Percentiles rank a stretch among this genome's conserved stretches.
These are phyloP conservation scores for Pythium insidiosum DNA, from an alignment of 352 stramenopile species.

Conservation along the genomic window DNA sequence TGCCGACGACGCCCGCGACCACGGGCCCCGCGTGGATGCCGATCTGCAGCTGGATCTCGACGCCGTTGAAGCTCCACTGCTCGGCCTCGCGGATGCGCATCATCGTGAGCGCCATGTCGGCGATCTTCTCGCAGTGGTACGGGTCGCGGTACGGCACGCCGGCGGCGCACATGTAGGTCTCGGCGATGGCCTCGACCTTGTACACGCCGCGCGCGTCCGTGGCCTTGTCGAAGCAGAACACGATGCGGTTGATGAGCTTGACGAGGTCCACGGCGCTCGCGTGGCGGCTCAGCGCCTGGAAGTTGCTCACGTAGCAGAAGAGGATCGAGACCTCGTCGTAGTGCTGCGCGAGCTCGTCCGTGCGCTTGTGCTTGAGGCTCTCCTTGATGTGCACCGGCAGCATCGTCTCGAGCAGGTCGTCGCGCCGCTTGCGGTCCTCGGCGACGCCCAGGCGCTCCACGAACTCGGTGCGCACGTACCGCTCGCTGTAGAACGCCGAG, in stretches of 20 bases:
- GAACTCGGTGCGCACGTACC: constrained; percentile 58
- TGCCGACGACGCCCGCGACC: constrained; percentile 76
- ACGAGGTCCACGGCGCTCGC: constrained; percentile 70
- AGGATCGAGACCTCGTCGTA: constrained; percentile 79
- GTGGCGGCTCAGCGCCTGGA: constrained; percentile 55
- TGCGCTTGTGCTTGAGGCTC: constrained; percentile 61
- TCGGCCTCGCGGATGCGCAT: constrained; percentile 65
- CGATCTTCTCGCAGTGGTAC: constrained; percentile 65
- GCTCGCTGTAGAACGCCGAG: constrained; percentile 54
- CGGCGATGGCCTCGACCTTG: constrained; percentile 84
- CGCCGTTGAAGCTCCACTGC: constrained; percentile 57
- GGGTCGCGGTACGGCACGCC: constrained; percentile 53
- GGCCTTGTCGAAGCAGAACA: constrained; percentile 79
- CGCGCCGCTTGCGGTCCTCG: constrained; percentile 58
- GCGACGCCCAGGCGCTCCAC: constrained; percentile 46
- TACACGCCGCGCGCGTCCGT: constrained; percentile 65
- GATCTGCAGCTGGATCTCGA: constrained; percentile 76
- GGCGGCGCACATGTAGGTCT: constrained; percentile 80
- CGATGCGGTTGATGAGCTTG: constrained; percentile 81
- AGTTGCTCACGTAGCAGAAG: constrained; percentile 81
- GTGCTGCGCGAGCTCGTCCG: constrained; percentile 51
- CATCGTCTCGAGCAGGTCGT: constrained; percentile 71
- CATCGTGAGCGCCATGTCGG: constrained; percentile 70
- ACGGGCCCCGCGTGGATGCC: constrained; percentile 76
- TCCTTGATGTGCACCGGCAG: constrained; percentile 71